phyloP scores from a whole-genome alignment of 2,329 filamentous ascomycete species.

The Microdochium paspali region DNA sequence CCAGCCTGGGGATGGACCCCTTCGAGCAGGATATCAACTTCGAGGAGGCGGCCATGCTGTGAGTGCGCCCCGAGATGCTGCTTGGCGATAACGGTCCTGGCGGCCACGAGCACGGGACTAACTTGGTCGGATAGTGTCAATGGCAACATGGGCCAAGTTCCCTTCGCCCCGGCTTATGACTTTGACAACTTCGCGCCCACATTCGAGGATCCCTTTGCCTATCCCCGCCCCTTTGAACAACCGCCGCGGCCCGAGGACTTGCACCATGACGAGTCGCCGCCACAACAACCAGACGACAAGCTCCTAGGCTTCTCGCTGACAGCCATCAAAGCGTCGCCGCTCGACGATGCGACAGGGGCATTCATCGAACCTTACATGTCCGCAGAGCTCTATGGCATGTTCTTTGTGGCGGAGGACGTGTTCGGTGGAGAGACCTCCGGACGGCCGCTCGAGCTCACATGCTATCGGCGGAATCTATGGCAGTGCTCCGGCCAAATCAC shows the following conservation, averaged over 20 bases:
- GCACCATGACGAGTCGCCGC: slow-evolving; percentile 34
- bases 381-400: slow-evolving; percentile 79
- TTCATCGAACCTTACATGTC: slow-evolving; percentile 56
- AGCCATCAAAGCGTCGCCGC: slow-evolving; percentile 46
- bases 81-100: no score
- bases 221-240: slow-evolving; percentile 39
- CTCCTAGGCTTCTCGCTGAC: slow-evolving; percentile 65
- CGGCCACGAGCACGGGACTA: no score
- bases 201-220: slow-evolving; percentile 58
- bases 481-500: slow-evolving; percentile 86
- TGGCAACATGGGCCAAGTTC: slow-evolving; percentile 29
- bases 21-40: slow-evolving; percentile 45
- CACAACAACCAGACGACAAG: slow-evolving; percentile 56
- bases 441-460: slow-evolving; percentile 73
- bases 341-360: slow-evolving; percentile 54
- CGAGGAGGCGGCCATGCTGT: slow-evolving; percentile 50
- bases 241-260: slow-evolving; percentile 31
- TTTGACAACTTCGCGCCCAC: slow-evolving; percentile 50
- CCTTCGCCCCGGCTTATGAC: slow-evolving; percentile 52
- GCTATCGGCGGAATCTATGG: slow-evolving; percentile 90
- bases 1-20: slow-evolving; percentile 33
- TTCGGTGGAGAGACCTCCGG: slow-evolving; percentile 51
- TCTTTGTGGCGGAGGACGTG: slow-evolving; percentile 76
- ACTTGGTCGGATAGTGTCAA: slow-evolving; percentile 22
- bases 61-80: no score